Percentiles rank a stretch among this genome's conserved stretches.
These are phyloP conservation scores for Pseudogymnoascus sp. DNA, from an alignment of 2,329 filamentous ascomycete species.

Conservation along the genomic window DNA sequence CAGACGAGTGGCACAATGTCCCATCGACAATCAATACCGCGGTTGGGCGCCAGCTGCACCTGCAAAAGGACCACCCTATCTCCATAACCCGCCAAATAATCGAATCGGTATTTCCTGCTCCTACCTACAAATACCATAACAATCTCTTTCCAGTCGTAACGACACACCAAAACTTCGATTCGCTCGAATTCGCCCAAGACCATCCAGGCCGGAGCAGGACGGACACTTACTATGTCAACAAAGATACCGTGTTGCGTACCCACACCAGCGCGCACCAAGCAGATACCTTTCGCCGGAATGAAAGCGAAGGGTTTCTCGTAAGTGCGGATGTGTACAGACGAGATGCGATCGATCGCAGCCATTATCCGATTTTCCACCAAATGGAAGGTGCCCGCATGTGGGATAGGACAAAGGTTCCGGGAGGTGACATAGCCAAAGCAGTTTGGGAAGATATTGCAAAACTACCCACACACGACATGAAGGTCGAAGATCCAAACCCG, in stretches of 20 bases:
- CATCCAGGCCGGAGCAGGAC: constrained; percentile 82
- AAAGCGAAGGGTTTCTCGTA: constrained; percentile 77
- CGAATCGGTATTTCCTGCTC: constrained; percentile 73
- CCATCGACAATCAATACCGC: constrained; percentile 68
- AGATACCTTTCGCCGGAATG: constrained; percentile 67
- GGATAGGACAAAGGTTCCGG: constrained; percentile 60
- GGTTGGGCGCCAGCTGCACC: constrained; percentile 73
- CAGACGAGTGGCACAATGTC: constrained; percentile 81
- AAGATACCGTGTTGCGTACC: constrained; percentile 75
- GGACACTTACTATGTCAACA: constrained; percentile 94
- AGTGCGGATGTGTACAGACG: constrained; percentile 91
- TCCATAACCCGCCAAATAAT: constrained; percentile 88
- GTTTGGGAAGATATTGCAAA: constrained; percentile 65
- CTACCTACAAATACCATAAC: constrained; percentile 71
- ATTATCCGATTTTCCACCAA: constrained; percentile 97
- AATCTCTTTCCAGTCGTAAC: constrained; percentile 77
- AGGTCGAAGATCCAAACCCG: constrained; percentile 79
- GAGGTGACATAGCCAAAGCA: constrained; percentile 53
- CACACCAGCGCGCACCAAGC: constrained; percentile 94
- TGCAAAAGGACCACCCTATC: constrained; percentile 85
- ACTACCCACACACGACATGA: constrained; percentile 67
- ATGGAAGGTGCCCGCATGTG: constrained; percentile 94
- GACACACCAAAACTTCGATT: constrained; percentile 87
- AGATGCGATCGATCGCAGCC: constrained; percentile 88
- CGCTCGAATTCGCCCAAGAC: constrained; percentile 81